Percentiles rank a stretch among this genome's conserved stretches.
Conservation (phyloP, 306 rosid genomes). For the Begonia masoniana region DNA sequence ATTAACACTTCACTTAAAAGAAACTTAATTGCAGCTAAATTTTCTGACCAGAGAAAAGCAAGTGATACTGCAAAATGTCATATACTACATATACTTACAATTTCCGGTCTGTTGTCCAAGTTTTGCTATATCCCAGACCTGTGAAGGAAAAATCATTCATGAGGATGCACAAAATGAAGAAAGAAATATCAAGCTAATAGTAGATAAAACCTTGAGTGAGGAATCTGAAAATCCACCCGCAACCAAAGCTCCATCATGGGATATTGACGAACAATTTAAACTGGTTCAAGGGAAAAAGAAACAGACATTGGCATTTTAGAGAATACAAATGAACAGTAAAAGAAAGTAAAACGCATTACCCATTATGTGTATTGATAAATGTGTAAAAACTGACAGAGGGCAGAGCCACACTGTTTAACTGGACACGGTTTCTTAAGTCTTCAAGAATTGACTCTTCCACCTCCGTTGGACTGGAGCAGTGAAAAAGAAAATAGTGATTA, state of each 20-base stretch:
- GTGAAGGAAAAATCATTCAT: slow-evolving; percentile 12
- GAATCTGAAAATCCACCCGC: slow-evolving; percentile 99
- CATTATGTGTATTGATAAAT: slow-evolving; percentile 67
- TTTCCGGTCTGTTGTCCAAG: slow-evolving; percentile 61
- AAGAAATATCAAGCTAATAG: background rate
- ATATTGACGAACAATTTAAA: slow-evolving; percentile 86
- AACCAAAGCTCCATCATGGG: slow-evolving; percentile 85
- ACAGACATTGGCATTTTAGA: no score
- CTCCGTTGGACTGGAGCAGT: slow-evolving; percentile 58
- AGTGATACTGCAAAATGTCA: no score
- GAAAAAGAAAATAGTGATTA: slow-evolving; percentile 10
- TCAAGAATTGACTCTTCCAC: slow-evolving; percentile 93
- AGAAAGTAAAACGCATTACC: slow-evolving; percentile 33
- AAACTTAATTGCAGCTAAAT: background rate
- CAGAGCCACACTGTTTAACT: slow-evolving; percentile 72
- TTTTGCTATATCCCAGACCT: slow-evolving; percentile 99
- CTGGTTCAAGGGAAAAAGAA: slow-evolving; percentile 18
- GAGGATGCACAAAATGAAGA: slow-evolving; percentile 6
- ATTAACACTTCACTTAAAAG: no score
- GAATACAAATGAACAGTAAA: slow-evolving; percentile 3
- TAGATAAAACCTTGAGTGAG: slow-evolving; percentile 53
- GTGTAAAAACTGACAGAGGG: slow-evolving; percentile 96
- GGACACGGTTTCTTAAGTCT: slow-evolving; percentile 93
- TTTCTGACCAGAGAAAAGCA: background rate
- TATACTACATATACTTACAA: slow-evolving; percentile 37